phyloP scores from a whole-genome alignment of 2,329 filamentous ascomycete genomes.

The Botrytis sinoallii region DNA sequence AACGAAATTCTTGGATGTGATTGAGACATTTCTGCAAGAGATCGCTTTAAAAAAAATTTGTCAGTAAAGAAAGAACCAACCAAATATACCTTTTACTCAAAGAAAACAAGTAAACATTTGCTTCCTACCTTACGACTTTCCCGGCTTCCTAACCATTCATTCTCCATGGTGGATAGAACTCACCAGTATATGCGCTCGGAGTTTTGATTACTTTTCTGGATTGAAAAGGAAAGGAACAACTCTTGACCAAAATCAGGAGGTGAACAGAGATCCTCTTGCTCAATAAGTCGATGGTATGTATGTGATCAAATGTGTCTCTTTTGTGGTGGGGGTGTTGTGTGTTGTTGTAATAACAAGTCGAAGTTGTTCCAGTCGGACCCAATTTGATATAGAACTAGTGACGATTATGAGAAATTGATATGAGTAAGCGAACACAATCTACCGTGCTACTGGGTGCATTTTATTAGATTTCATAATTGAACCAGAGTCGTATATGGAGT shows the following conservation, averaged over 20 bases:
- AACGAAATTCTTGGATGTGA: constrained; percentile 33
- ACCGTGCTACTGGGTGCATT: neutral
- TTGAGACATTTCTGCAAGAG: constrained; percentile 35
- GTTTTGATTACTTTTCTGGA: neutral
- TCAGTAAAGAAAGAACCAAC: constrained; percentile 1
- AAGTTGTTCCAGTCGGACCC: neutral
- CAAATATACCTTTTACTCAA: neutral
- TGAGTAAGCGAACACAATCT: neutral
- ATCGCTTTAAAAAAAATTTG: constrained; percentile 30
- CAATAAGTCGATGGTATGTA: neutral
- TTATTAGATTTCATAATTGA: neutral
- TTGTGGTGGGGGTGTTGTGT: constrained; percentile 3
- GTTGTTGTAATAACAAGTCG: constrained; percentile 6
- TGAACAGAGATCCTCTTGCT: neutral
- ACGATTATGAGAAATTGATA: neutral
- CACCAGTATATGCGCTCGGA: neutral
- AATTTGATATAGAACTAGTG: neutral
- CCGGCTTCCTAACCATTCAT: constrained; percentile 2
- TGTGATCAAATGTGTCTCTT: neutral
- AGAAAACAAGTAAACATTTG: constrained; percentile 1
- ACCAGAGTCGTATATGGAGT: neutral
- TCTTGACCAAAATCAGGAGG: neutral
- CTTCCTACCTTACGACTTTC: constrained; percentile 17
- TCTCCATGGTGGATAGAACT: constrained; percentile 10
- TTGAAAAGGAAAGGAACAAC: neutral